These are phyloP conservation scores for Solanum tacnaense DNA, from an alignment of 257 asterid species.

Conservation along the genomic window DNA sequence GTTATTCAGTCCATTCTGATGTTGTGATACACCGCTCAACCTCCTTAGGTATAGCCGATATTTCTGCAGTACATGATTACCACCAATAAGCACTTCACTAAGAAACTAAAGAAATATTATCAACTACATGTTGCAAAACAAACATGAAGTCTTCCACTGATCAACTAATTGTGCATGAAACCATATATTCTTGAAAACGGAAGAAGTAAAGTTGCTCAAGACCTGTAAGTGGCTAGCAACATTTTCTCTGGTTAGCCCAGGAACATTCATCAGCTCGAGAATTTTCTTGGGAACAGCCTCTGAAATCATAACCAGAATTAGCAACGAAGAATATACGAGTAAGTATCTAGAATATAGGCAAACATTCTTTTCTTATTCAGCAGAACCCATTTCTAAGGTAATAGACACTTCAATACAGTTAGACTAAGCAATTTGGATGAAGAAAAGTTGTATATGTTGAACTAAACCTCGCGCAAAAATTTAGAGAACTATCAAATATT, in stretches of 20 bases:
- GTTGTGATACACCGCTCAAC: conserved; percentile 41
- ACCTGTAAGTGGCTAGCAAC: conserved; percentile 99
- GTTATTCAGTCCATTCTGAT: conserved; percentile 36
- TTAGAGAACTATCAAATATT: background rate
- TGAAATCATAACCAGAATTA: conserved; percentile 17
- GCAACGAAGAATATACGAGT: background rate
- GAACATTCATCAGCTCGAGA: conserved; percentile 91
- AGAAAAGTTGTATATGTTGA: background rate
- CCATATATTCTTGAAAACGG: background rate
- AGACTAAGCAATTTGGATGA: background rate
- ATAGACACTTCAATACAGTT: background rate
- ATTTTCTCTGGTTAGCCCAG: conserved; percentile 88
- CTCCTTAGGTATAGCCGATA: conserved; percentile 84
- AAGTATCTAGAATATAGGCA: background rate
- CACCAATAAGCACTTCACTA: background rate
- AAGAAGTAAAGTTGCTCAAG: background rate
- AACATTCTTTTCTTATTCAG: background rate
- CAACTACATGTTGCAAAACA: background rate
- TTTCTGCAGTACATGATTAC: conserved; percentile 41
- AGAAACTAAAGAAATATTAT: background rate
- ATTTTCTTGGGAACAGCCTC: conserved; percentile 98
- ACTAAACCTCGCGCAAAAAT: background rate
- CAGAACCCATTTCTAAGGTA: background rate
- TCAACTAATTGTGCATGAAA: background rate
- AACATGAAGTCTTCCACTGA: background rate